Base-by-base conservation (phyloP, 148 eudicot species). In the Fagopyrum esculentum region DNA sequence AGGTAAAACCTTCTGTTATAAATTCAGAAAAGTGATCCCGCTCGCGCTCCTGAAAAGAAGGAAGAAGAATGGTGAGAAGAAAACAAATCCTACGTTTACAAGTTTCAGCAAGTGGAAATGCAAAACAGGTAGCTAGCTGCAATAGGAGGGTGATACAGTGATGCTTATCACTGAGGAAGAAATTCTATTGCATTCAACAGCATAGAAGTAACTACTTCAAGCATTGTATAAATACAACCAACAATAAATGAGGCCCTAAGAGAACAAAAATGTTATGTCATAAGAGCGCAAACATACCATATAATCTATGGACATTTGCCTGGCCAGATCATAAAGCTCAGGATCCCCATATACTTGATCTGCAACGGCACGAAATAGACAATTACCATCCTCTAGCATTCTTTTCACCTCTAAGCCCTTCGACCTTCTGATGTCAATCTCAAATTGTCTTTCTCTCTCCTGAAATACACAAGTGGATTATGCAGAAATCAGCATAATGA, bases 221-320 rank as follows among this genome's bases (percentile, higher is more conserved):
- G 69, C 43, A 10, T 63, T 63, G 69, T 12, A 63, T 30, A 63
- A 9, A 11, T 30, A 29, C 45, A 63, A 30, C 19, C 71, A 66
- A 40, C 47, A 64, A 9, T 40, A 40, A 12, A 66, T 43, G 76
- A 54, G 30, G 16, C 9, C 13, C 48, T 30, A 45, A 57, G 35
- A 9, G 13, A 1, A 19, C 9, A 47, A 29, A 22, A 75, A 0
- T 5, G 51, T 15, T 47, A 26, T 2, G 26, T 35, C 47, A 56
- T 2, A 45, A 5, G 13, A 16, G 49, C 13, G 61, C 47, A 15
- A 72, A 19, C 79, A 19, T 90, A 95, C 99, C 99, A 95, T 95
- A 81, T 95, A 95, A 82, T 95, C 99, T 49, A 95, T 89, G 89
- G 94, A 90, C 99, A 95, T 92, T 82, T 95, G 99, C 79, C 99